Percentiles rank a stretch among this genome's conserved stretches.
phyloP scores from a whole-genome alignment of 1,139 yeast species.

The Keqinozyma sinolaborantium region DNA sequence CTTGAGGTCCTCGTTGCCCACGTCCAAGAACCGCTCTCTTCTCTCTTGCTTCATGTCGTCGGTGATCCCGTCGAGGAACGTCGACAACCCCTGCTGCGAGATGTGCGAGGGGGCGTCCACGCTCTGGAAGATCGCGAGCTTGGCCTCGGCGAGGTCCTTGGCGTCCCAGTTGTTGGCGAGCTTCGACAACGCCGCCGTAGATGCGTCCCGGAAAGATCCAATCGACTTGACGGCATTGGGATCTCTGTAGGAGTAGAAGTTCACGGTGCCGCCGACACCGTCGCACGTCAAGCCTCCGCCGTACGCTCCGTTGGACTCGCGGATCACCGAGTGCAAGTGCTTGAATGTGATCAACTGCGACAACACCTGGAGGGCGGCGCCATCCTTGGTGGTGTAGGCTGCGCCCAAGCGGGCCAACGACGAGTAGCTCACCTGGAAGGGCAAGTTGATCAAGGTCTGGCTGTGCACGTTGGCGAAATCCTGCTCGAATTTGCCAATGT shows the following conservation, averaged over 20 bases:
- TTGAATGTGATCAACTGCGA: slow-evolving; percentile 80
- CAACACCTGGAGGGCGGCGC: slow-evolving; percentile 81
- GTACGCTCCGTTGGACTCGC: slow-evolving; percentile 97
- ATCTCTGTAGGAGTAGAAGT: slow-evolving; percentile 89
- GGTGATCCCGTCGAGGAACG: slow-evolving; percentile 67
- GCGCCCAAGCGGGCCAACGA: slow-evolving; percentile 70
- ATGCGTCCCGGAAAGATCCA: slow-evolving; percentile 56
- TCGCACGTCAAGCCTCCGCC: slow-evolving; percentile 92
- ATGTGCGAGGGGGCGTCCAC: slow-evolving; percentile 89
- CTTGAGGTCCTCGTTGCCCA: slow-evolving; percentile 57
- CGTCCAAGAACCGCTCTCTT: slow-evolving; percentile 69
- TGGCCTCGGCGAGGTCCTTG: slow-evolving; percentile 81
- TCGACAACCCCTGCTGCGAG: slow-evolving; percentile 67
- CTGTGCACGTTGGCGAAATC: slow-evolving; percentile 7
- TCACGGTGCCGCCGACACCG: slow-evolving; percentile 76
- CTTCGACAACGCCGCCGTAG: slow-evolving; percentile 50
- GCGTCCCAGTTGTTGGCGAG: slow-evolving; percentile 44
- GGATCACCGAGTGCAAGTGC: slow-evolving; percentile 80
- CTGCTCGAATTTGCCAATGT: slow-evolving; percentile 8
- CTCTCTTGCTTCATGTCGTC: slow-evolving; percentile 80
- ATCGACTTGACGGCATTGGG: slow-evolving; percentile 79
- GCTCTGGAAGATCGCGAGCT: slow-evolving; percentile 83
- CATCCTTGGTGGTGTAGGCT: slow-evolving; percentile 65
- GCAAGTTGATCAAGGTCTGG: slow-evolving; percentile 60
- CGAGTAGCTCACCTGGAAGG: slow-evolving; percentile 87